Evolutionary conservation across 2,329 filamentous ascomycete genomes (phyloP).

Genomic region (Fusarium musae): DNA sequence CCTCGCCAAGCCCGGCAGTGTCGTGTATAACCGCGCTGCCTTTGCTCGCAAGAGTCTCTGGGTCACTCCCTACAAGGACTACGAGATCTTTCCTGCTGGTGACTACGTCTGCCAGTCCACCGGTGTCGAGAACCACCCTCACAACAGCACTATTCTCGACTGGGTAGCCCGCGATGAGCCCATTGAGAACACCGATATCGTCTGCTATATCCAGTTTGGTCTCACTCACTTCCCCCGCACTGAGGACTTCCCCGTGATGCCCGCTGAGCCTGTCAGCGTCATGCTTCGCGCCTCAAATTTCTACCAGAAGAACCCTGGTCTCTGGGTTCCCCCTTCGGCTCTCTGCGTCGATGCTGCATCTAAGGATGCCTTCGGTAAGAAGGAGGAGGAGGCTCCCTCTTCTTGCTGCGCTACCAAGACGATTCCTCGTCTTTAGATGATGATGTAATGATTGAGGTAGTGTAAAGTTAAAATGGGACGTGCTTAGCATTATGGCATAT

Average conservation of each 20-base stretch:
- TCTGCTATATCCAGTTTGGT: constrained; percentile 95
- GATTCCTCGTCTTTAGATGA: constrained; percentile 17
- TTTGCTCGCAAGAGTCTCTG: constrained; percentile 70
- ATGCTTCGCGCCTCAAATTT: constrained; percentile 84
- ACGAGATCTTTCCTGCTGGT: constrained; percentile 85
- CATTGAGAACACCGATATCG: constrained; percentile 85
- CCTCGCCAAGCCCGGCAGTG: constrained; percentile 82
- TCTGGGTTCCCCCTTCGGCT: constrained; percentile 77
- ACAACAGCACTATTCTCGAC: constrained; percentile 75
- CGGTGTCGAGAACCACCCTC: constrained; percentile 67
- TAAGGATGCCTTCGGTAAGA: constrained; percentile 34
- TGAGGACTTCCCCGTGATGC: constrained; percentile 95
- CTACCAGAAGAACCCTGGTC: constrained; percentile 80
- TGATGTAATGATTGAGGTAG: neutral
- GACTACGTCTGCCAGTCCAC: constrained; percentile 90
- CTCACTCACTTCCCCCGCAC: constrained; percentile 89
- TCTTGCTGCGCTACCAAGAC: constrained; percentile 41
- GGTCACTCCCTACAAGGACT: constrained; percentile 71
- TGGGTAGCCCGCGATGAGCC: constrained; percentile 80
- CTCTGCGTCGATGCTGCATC: constrained; percentile 39
- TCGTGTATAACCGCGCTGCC: constrained; percentile 89
- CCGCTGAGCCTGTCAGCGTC: constrained; percentile 84
- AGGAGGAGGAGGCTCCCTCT: constrained; percentile 24
- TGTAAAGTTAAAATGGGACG: constrained; percentile 1
- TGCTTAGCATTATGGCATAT: constrained; percentile 12